A percentile compares a stretch with the other conserved stretches of the same genome.
Evolutionary conservation across 169 alveolate genomes (phyloP).

Genomic region (Hepatocystis sp.): DNA sequence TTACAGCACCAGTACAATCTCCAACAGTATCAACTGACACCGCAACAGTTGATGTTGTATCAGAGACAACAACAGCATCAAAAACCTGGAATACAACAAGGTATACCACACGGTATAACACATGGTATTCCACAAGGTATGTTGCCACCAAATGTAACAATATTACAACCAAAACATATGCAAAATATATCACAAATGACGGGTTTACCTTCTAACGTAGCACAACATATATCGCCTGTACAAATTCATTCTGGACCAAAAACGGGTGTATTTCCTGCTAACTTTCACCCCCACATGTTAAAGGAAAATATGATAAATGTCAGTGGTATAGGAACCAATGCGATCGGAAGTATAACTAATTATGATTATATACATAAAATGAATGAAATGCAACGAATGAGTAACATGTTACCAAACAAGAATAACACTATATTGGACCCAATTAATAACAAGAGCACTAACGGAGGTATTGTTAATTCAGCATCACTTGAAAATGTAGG

Average conservation of each 20-base stretch:
- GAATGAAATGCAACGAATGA: conserved; percentile 64
- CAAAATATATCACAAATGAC: neutral
- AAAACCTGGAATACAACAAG: conserved; percentile 15
- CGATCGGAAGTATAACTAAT: conserved; percentile 15
- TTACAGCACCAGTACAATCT: conserved; percentile 68
- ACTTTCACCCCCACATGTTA: conserved; percentile 6
- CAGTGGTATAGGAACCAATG: too few species aligned
- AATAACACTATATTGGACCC: neutral
- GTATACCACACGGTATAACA: conserved; percentile 2
- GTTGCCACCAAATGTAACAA: too few species aligned
- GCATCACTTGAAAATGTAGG: conserved; percentile 35
- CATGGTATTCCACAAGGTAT: too few species aligned
- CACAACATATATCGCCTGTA: too few species aligned
- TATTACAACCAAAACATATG: neutral
- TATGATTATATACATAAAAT: conserved; percentile 34
- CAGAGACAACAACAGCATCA: conserved; percentile 9
- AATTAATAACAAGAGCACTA: neutral
- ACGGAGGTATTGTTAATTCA: neutral
- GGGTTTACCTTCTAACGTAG: too few species aligned
- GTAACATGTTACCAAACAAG: neutral
- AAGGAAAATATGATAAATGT: conserved; percentile 25
- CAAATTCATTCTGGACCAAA: too few species aligned
- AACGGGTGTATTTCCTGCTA: conserved; percentile 1
- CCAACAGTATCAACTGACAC: conserved; percentile 45
- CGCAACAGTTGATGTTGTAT: conserved; percentile 36